Evolutionary conservation across 768 basidiomycete species (phyloP).

Genomic region (Mycena floridula): DNA sequence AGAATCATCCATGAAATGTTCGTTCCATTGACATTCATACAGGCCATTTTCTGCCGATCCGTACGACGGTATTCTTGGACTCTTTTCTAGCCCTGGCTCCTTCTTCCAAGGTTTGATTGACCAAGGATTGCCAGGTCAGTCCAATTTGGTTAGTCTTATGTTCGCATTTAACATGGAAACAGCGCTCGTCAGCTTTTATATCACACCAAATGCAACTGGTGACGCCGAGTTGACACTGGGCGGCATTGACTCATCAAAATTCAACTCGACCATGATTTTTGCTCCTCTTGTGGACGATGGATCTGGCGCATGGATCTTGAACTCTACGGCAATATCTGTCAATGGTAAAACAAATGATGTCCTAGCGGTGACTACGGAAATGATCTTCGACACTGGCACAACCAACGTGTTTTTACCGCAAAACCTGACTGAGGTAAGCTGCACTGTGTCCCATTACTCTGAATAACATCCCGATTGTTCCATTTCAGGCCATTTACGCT

Average conservation of each 20-base stretch:
- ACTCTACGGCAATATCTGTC: not conserved
- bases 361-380: not conserved
- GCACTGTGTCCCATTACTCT: no score
- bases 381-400: constrained; percentile 29
- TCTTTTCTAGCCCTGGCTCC: constrained; percentile 16
- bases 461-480: not conserved
- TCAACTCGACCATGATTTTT: constrained; percentile 5
- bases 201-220: constrained; percentile 19
- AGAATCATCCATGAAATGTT: no score
- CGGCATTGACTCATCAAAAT: constrained; percentile 27
- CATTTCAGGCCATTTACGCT: constrained; percentile 23
- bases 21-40: no score
- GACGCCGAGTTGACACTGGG: constrained; percentile 30
- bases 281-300: not conserved
- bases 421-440: constrained; percentile 20
- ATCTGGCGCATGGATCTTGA: not conserved
- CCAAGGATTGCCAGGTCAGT: constrained; percentile 21
- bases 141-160: not conserved
- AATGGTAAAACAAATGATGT: not conserved
- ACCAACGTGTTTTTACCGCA: constrained; percentile 23
- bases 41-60: constrained; percentile 3
- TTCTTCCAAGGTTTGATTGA: constrained; percentile 19
- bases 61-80: constrained; percentile 14
- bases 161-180: not conserved
- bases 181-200: constrained; percentile 24